Percentiles rank a stretch among this genome's conserved stretches.
Evolutionary conservation across 495 filamentous ascomycete genomes (phyloP).

Genomic region (Talaromyces wortmannii): DNA sequence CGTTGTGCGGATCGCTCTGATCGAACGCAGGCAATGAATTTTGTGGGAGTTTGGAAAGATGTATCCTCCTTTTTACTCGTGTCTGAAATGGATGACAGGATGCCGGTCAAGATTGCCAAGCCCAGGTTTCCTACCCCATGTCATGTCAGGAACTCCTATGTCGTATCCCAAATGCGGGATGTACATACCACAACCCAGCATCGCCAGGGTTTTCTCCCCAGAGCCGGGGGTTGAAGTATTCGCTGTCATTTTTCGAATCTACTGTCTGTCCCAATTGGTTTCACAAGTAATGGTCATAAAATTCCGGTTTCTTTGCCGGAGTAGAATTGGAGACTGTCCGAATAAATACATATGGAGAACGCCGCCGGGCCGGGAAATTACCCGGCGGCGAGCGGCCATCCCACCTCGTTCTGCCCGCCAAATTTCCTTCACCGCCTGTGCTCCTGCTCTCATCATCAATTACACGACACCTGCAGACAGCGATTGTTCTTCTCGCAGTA

Average conservation of each 20-base stretch:
- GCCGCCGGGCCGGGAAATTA: not conserved
- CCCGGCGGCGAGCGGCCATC: not conserved
- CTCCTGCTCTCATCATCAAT: not conserved
- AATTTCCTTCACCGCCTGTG: not conserved
- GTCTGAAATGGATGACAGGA: conserved; percentile 56
- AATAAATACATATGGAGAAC: not conserved
- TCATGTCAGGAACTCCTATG: not conserved
- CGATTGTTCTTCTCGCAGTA: not conserved
- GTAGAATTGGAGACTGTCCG: not conserved
- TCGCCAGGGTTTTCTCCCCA: conserved; percentile 55
- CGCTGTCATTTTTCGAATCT: not conserved
- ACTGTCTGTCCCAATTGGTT: not conserved
- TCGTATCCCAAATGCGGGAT: not conserved
- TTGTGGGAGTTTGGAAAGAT: conserved; percentile 53
- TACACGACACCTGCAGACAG: not conserved
- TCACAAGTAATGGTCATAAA: not conserved
- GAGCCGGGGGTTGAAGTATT: not conserved
- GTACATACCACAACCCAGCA: conserved; percentile 64
- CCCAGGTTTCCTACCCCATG: conserved; percentile 61
- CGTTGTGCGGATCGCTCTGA: conserved; percentile 54
- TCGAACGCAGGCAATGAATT: conserved; percentile 72
- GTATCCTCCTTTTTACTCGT: conserved; percentile 18
- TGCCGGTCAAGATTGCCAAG: conserved; percentile 75
- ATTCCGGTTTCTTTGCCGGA: not conserved
- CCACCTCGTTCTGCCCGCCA: conserved; percentile 1